Conservation (phyloP, 2,329 filamentous ascomycete species). For the Ophiocordyceps camponoti-leonardi region DNA sequence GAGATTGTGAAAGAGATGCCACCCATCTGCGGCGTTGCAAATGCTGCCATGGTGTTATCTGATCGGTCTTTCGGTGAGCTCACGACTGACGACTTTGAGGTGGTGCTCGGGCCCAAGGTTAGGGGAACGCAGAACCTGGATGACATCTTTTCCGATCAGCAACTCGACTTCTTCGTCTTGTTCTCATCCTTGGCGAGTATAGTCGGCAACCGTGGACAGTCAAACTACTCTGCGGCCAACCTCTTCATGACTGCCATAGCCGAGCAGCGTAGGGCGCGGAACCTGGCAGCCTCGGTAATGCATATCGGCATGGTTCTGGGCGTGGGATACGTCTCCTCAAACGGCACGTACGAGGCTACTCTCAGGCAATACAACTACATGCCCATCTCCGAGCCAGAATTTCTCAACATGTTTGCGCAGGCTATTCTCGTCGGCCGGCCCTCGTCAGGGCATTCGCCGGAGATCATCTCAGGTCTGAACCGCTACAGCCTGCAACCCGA, state of each 20-base stretch:
- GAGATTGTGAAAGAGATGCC: constrained; percentile 10
- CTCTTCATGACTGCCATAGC: constrained; percentile 22
- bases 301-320: constrained; percentile 20
- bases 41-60: constrained; percentile 26
- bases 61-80: constrained; percentile 16
- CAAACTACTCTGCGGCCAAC: constrained; percentile 28
- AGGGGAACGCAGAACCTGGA: constrained; percentile 14
- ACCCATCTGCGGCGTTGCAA: constrained; percentile 21
- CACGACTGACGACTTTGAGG: constrained; percentile 8
- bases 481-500: not conserved
- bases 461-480: constrained; percentile 9
- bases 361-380: constrained; percentile 4
- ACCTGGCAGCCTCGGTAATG: constrained; percentile 19
- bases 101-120: constrained; percentile 16
- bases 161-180: constrained; percentile 20
- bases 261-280: constrained; percentile 15
- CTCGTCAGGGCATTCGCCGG: constrained; percentile 5
- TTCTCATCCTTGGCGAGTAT: constrained; percentile 14
- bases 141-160: constrained; percentile 9
- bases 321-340: constrained; percentile 11
- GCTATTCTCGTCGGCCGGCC: constrained; percentile 17
- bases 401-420: constrained; percentile 24
- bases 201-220: constrained; percentile 18
- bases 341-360: not conserved
- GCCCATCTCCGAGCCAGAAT: constrained; percentile 10